Evolutionary conservation across 345 rosid genomes (phyloP).

Genomic region (Cardamine chenopodiifolia): DNA sequence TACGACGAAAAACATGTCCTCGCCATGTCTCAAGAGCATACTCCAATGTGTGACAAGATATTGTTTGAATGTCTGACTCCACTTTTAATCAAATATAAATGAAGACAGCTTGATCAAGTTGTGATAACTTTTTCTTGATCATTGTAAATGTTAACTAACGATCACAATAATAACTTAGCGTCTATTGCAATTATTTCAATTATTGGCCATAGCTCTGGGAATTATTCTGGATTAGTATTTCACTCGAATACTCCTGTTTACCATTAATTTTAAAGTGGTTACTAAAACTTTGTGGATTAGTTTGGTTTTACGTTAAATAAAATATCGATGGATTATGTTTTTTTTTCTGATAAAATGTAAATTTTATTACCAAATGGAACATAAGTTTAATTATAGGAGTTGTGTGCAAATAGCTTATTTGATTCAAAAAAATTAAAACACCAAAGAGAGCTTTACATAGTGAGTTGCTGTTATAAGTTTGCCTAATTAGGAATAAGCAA

Average conservation of each 20-base stretch:
- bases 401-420: no score
- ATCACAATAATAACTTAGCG: background rate
- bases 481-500: no score
- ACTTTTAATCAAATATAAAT: background rate
- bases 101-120: background rate
- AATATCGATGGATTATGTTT: background rate
- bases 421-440: no score
- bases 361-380: no score
- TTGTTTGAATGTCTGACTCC: background rate
- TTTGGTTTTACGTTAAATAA: background rate
- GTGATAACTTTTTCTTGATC: background rate
- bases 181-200: background rate
- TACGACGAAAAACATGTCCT: constrained; percentile 15
- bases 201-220: background rate
- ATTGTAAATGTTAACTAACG: background rate
- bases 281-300: background rate
- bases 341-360: no score
- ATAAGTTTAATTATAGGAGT: no score
- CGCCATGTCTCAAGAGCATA: constrained; percentile 14
- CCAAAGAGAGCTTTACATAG: no score
- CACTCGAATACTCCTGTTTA: background rate
- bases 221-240: background rate
- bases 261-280: background rate
- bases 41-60: background rate
- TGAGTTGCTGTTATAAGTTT: no score